Evolutionary conservation across 1,139 yeast genomes (phyloP).

Genomic region (Zygosaccharomyces pseudobailii): DNA sequence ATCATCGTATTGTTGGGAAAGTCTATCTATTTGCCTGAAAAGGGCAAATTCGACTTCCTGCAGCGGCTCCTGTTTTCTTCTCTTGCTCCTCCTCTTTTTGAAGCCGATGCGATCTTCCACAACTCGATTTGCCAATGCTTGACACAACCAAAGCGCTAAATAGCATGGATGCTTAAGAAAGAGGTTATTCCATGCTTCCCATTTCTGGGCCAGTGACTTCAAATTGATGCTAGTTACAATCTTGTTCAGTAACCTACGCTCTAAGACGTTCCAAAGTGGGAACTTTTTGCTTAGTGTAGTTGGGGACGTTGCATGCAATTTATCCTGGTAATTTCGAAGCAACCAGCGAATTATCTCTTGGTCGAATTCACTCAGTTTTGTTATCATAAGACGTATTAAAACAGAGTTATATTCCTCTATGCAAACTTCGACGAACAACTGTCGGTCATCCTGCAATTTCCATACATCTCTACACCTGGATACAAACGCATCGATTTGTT

Average conservation of each 20-base stretch:
- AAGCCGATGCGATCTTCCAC: constrained; percentile 7
- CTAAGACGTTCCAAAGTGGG: constrained; percentile 10
- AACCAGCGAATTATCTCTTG: constrained; percentile 22
- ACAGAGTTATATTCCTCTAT: constrained; percentile 14
- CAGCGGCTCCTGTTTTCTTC: constrained; percentile 23
- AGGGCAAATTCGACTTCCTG: constrained; percentile 35
- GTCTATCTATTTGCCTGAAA: constrained; percentile 15
- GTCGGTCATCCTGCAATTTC: constrained; percentile 16
- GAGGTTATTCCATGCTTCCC: constrained; percentile 14
- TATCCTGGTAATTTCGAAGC: constrained; percentile 7
- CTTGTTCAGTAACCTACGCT: constrained; percentile 11
- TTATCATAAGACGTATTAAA: constrained; percentile 16
- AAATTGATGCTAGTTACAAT: constrained; percentile 12
- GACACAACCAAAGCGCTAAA: constrained; percentile 13
- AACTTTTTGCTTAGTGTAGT: constrained; percentile 5
- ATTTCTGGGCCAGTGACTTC: constrained; percentile 10
- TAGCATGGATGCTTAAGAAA: constrained; percentile 14
- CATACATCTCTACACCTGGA: constrained; percentile 20
- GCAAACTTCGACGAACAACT: constrained; percentile 11
- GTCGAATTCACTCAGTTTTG: constrained; percentile 20
- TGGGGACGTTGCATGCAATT: not conserved
- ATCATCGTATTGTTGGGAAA: constrained; percentile 10
- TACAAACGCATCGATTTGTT: constrained; percentile 17
- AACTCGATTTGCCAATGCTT: constrained; percentile 8
- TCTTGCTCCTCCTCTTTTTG: constrained; percentile 17